Percentiles rank a stretch among this genome's conserved stretches.
Evolutionary conservation across 345 rosid species (phyloP).

Genomic region (Arabidopsis arenosa): DNA sequence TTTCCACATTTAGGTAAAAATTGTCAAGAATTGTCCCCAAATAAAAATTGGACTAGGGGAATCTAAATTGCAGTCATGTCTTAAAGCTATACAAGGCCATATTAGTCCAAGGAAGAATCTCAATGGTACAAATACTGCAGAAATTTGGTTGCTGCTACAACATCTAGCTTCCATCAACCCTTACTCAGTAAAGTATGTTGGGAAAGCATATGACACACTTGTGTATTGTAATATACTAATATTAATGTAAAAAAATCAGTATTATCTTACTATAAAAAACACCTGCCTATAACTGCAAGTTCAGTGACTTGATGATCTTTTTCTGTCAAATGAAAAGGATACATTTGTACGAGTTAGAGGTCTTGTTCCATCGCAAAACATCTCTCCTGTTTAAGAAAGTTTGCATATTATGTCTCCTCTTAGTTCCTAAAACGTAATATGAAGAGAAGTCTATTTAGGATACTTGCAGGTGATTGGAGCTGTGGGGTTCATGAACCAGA

Average conservation of each 20-base stretch:
- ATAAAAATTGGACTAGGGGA: background rate
- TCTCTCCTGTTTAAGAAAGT: conserved; percentile 3
- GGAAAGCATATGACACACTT: background rate
- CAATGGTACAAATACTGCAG: conserved; percentile 3
- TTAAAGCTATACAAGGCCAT: background rate
- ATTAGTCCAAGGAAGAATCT: background rate
- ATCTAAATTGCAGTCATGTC: background rate
- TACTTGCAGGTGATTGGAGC: conserved; percentile 91
- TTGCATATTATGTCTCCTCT: background rate
- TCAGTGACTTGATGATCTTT: background rate
- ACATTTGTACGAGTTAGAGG: background rate
- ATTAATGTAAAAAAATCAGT: background rate
- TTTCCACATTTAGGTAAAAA: conserved; percentile 14
- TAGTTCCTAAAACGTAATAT: conserved; percentile 8
- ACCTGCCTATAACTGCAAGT: conserved; percentile 3
- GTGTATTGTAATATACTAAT: background rate
- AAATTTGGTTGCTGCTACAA: background rate
- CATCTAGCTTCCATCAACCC: conserved; percentile 19
- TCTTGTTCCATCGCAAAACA: background rate
- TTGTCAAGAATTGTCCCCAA: background rate
- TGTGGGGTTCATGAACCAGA: conserved; percentile 93
- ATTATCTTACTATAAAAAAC: background rate
- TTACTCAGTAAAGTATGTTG: background rate
- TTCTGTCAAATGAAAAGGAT: background rate
- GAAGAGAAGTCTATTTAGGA: conserved; percentile 44